Percentiles rank a stretch among this genome's conserved stretches.
phyloP scores from a whole-genome alignment of 2,329 filamentous ascomycete species.

The Ploettnerulaceae sp. region DNA sequence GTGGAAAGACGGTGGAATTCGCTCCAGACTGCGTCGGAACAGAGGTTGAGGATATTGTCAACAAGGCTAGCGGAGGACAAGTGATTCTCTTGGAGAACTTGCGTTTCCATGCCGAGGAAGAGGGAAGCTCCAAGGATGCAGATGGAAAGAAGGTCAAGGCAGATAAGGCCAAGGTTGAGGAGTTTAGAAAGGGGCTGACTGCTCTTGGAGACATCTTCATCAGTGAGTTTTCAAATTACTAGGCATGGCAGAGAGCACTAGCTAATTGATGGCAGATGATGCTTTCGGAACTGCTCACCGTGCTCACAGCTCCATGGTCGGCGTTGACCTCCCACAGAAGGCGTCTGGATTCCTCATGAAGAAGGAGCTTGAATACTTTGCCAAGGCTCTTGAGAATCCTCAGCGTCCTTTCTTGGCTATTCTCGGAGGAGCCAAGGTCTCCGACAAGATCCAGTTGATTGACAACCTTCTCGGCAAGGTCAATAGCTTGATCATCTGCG shows the following conservation, averaged over 20 bases:
- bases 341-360: slow-evolving; percentile 98
- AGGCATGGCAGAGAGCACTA: neutral
- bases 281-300: slow-evolving; percentile 98
- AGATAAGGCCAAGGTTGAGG: slow-evolving; percentile 84
- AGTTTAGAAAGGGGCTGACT: slow-evolving; percentile 94
- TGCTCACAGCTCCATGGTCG: slow-evolving; percentile 99
- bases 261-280: slow-evolving; percentile 60
- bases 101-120: slow-evolving; percentile 97
- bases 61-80: slow-evolving; percentile 73
- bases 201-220: slow-evolving; percentile 92
- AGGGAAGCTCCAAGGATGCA: slow-evolving; percentile 90
- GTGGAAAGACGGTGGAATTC: slow-evolving; percentile 75
- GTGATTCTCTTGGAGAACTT: slow-evolving; percentile 95
- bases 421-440: slow-evolving; percentile 95
- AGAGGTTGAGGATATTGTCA: slow-evolving; percentile 85
- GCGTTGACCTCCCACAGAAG: slow-evolving; percentile 91
- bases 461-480: slow-evolving; percentile 99
- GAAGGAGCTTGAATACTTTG: slow-evolving; percentile 99
- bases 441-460: slow-evolving; percentile 99
- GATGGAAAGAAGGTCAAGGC: slow-evolving; percentile 98
- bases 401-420: slow-evolving; percentile 97
- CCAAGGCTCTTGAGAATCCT: slow-evolving; percentile 88
- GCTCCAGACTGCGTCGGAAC: slow-evolving; percentile 85
- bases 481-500: slow-evolving; percentile 92
- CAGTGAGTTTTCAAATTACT: slow-evolving; percentile 56